Evolutionary conservation across 331 rosid genomes (phyloP).

Genomic region (Quercus lobata): DNA sequence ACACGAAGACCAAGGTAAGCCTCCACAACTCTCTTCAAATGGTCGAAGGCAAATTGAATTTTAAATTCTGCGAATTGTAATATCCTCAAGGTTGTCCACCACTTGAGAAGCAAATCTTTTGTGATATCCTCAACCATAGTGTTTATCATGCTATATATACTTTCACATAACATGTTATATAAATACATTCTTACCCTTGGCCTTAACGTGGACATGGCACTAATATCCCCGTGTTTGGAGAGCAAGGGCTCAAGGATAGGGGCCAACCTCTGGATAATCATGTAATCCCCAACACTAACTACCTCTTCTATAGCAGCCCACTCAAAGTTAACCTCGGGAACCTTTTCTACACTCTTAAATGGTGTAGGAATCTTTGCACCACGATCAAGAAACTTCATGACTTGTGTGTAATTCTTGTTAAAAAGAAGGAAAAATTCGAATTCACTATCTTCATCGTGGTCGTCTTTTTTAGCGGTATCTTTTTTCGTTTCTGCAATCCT

Average conservation of each 20-base stretch:
- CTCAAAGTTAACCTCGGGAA: neutral
- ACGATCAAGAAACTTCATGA: neutral
- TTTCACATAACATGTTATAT: too few species aligned
- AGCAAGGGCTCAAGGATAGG: too few species aligned
- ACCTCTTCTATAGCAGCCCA: neutral
- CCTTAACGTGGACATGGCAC: too few species aligned
- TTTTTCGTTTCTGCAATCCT: neutral
- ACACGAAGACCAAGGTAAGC: neutral
- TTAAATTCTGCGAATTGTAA: neutral
- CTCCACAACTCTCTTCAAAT: neutral
- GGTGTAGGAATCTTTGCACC: neutral
- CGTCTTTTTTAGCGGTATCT: neutral
- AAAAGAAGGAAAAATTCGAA: neutral
- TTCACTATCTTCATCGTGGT: neutral
- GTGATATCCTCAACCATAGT: neutral
- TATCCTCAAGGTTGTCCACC: neutral
- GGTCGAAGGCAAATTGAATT: neutral
- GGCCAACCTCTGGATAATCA: too few species aligned
- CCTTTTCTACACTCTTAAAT: neutral
- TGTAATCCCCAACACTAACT: too few species aligned
- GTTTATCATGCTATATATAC: neutral
- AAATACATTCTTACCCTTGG: too few species aligned
- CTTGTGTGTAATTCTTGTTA: neutral
- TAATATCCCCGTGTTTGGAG: too few species aligned
- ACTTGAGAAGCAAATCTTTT: neutral